phyloP scores from a whole-genome alignment of 352 stramenopile species.

The Phytopythium oedochilum region DNA sequence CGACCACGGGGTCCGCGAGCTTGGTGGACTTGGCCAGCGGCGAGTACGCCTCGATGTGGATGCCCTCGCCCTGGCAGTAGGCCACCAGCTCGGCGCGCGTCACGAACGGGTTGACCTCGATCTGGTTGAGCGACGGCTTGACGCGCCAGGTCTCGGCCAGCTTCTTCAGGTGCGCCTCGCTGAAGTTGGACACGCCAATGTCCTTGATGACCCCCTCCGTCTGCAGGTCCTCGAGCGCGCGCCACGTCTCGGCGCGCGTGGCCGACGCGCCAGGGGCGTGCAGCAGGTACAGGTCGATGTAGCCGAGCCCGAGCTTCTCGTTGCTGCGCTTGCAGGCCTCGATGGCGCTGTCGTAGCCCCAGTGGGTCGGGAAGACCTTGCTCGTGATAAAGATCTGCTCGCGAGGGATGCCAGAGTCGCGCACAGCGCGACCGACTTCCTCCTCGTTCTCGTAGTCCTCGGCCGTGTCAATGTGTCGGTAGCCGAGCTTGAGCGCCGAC shows the following conservation, averaged over 20 bases:
- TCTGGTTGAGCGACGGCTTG: slow-evolving; percentile 68
- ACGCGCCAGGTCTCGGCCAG: slow-evolving; percentile 41
- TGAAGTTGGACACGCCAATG: slow-evolving; percentile 81
- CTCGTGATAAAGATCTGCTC: slow-evolving; percentile 74
- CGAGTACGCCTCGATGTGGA: slow-evolving; percentile 42
- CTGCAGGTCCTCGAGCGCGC: slow-evolving; percentile 34
- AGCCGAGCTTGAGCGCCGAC: slow-evolving; percentile 51
- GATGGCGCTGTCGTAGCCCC: slow-evolving; percentile 57
- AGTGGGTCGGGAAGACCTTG: slow-evolving; percentile 52
- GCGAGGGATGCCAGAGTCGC: slow-evolving; percentile 51
- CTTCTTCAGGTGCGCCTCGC: slow-evolving; percentile 63
- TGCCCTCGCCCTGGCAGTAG: slow-evolving; percentile 33
- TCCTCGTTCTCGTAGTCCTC: slow-evolving; percentile 79
- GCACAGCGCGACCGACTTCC: slow-evolving; percentile 55
- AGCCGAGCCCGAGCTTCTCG: slow-evolving; percentile 40
- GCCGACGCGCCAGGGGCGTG: slow-evolving; percentile 39
- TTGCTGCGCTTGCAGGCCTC: slow-evolving; percentile 34
- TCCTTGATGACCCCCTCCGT: slow-evolving; percentile 35
- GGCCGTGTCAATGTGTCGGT: slow-evolving; percentile 86
- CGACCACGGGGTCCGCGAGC: slow-evolving; percentile 16
- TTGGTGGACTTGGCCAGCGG: slow-evolving; percentile 29
- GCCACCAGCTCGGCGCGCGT: slow-evolving; percentile 40
- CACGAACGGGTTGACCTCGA: slow-evolving; percentile 66
- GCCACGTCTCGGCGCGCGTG: slow-evolving; percentile 23
- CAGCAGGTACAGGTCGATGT: slow-evolving; percentile 72